Base-by-base conservation (phyloP, 257 asterid genomes). In the Cinchona pubescens region DNA sequence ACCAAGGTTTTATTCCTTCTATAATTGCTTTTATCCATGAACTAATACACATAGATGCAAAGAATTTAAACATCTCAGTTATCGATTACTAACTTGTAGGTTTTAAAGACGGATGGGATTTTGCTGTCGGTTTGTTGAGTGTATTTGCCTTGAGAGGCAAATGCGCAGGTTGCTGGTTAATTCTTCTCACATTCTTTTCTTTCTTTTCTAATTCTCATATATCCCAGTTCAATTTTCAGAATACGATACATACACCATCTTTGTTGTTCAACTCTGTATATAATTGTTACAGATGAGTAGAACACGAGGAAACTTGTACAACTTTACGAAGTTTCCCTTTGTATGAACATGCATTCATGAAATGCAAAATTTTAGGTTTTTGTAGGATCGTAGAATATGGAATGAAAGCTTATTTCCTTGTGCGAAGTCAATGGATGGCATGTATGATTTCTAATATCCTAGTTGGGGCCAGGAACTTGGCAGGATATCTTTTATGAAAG, bases 381-480 rank as follows among this genome's bases (percentile, higher is more conserved):
- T 15, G 64, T 23, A 34, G 78, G 48, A 23, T 74, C 13, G 45
- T 64, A 3, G 64, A 53, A 64, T n/a, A 63, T 35, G 18, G 59
- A 43, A 13, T 68, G 27, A 27, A 35, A 68, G 58, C 72, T 68
- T 68, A 29, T n/a, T 55, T 55, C 46, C 37, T 67, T 42, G 59
- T 58, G 14, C 43, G 18, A 69, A 76, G 76, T 76, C 80, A 69
- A 60, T 76, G 19, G 45, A 71, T 65, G 69, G 58, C 48, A 15
- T 34, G 62, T 25, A 60, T 25, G n/a, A n/a, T n/a, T n/a, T 19
- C 21, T 34, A 4, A n/a, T 34, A 75, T 75, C 68, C 56, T 58
- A 25, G 56, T 38, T 34, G 40, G 42, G 37, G 42, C 55, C 61
- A 19, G 61, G 51, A 15, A 25, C 51, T 27, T 66, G 66, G 38